phyloP scores from a whole-genome alignment of 352 stramenopile genomes.

The Aphanomyces astaci region DNA sequence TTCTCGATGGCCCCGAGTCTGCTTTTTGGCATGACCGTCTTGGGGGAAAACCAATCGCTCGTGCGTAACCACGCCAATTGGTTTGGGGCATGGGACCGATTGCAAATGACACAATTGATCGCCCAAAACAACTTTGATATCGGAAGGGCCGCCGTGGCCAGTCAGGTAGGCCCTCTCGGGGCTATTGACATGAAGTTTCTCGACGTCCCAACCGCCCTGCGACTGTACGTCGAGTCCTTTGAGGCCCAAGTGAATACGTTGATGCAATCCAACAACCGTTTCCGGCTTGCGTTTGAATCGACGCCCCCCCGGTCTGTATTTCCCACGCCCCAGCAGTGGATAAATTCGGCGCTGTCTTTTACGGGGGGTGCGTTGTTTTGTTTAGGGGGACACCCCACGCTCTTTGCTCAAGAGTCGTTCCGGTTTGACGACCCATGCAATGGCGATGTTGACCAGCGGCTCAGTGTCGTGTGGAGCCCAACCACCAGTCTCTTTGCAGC shows the following conservation, averaged over 20 bases:
- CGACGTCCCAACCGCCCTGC: neutral
- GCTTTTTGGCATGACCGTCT: no score
- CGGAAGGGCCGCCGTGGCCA: no score
- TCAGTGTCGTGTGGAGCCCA: neutral
- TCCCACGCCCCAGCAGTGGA: neutral
- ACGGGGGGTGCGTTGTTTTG: neutral
- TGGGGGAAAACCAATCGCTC: neutral
- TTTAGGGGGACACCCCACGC: neutral
- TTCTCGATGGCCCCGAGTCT: no score
- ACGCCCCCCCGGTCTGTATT: no score
- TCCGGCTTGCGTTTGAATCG: no score
- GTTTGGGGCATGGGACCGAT: neutral
- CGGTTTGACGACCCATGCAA: slow-evolving; percentile 16
- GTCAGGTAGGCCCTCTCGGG: slow-evolving; percentile 4
- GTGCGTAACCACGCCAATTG: neutral
- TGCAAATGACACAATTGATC: no score
- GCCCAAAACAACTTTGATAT: no score
- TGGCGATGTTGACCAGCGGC: neutral
- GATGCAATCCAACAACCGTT: neutral
- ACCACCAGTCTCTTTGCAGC: neutral
- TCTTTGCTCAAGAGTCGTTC: slow-evolving; percentile 2
- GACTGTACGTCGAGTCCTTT: neutral
- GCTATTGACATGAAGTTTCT: slow-evolving; percentile 1
- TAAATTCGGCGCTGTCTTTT: neutral
- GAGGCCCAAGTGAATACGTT: neutral